Base-by-base conservation (phyloP, 2,329 filamentous ascomycete species). In the Aspergillus sp. region DNA sequence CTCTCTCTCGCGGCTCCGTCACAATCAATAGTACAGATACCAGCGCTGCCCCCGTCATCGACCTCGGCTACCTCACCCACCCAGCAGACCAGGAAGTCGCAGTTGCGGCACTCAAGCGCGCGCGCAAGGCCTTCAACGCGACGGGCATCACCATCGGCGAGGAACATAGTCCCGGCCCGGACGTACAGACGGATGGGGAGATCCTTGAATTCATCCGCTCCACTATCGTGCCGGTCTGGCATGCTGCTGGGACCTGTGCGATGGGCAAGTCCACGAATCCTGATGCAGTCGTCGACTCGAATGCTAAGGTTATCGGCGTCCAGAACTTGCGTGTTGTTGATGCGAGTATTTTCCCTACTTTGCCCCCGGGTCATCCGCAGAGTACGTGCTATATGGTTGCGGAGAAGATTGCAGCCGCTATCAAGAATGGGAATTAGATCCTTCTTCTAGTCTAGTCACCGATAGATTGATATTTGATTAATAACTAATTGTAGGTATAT, bases 1-100 rank as follows among this genome's bases (percentile, higher is more conserved):
- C 77, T 6, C 56, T 74, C 0, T 80, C 77, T 1, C 74, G 77
- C 1, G 80, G 80, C 4, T 79, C 67, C 37, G 67, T 82, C 4
- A 75, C 74, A 0, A 70, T 82, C 35, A 50, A 52, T 2, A 73
- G 70, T 0, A 37, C 63, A 15, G 65, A 72, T 12, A 71, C 68
- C 1, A 56, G 59, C 0, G 69, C 71, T 11, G 58, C 62, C 0
- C 79, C 80, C 0, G 60, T 75, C 19, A 73, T 81, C 59, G 69
- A 80, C 62, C 77, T 78, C 1, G 74, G 75, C 59, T 82, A 73
- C 68, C 68, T 82, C 6, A 68, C 68, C 2, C 64, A 74, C 23
- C 68, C 70, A 6, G 66, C 70, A 0, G 81, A 83, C 47, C 59
- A 70, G 21, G 76, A 80, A 9, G 65, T 82, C 1, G 76, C 73